Conservation (phyloP, 1,284 basidiomycete genomes). For the Pseudomicrostroma phylloplanum region DNA sequence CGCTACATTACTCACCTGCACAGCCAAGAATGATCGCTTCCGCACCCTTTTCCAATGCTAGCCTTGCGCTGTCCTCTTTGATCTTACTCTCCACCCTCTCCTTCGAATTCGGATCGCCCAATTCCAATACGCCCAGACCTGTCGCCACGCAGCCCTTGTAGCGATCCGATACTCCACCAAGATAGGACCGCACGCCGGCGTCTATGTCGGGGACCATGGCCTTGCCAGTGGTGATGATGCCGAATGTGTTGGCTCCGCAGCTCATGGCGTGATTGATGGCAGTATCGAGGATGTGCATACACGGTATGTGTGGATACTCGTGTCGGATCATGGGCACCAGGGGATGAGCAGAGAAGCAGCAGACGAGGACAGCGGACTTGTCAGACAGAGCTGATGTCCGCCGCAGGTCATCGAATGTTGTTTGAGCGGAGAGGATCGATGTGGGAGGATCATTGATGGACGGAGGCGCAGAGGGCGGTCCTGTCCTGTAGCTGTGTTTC, state of each 20-base stretch:
- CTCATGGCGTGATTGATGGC: conserved; percentile 21
- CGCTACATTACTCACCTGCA: conserved; percentile 15
- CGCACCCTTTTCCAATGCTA: conserved; percentile 21
- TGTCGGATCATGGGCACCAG: conserved; percentile 24
- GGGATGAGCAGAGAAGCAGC: conserved; percentile 38
- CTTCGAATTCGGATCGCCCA: conserved; percentile 15
- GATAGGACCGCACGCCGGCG: conserved; percentile 20
- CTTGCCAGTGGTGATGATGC: conserved; percentile 29
- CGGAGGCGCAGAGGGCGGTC: conserved; percentile 20
- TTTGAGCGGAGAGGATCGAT: conserved; percentile 25
- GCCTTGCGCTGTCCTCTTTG: conserved; percentile 13
- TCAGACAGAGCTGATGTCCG: conserved; percentile 10
- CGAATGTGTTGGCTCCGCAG: conserved; percentile 16
- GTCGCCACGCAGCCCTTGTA: conserved; percentile 31
- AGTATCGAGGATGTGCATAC: conserved; percentile 30
- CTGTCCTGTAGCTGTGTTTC: conserved; percentile 17
- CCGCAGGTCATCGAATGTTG: conserved; percentile 9
- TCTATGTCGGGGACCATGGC: conserved; percentile 30
- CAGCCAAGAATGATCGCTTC: conserved; percentile 39
- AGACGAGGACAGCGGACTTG: conserved; percentile 23
- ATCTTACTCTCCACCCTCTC: conserved; percentile 22
- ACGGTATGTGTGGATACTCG: conserved; percentile 13
- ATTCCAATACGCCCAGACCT: conserved; percentile 28
- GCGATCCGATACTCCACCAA: conserved; percentile 25
- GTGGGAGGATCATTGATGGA: conserved; percentile 23